Evolutionary conservation across 768 basidiomycete species (phyloP), one percentile per base, ranked within the genome.

Genomic region (Pulveroboletus ravenelii): DNA sequence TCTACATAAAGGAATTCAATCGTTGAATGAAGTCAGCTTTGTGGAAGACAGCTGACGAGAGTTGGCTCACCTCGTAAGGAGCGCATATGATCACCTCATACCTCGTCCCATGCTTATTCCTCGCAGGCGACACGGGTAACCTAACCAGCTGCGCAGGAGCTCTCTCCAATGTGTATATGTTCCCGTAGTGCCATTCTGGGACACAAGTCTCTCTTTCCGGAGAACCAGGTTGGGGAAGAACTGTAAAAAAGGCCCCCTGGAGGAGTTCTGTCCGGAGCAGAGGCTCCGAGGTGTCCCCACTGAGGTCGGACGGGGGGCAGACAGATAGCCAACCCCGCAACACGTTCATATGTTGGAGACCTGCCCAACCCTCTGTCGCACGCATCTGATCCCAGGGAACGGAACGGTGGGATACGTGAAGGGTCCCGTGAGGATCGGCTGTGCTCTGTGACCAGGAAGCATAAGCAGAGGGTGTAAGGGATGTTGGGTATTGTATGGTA

Each of bases 361-460:
- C 84, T 20, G 90, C 85, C 92, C 92, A 93, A 12, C 92, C 92
- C 67, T 91, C 87, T 2, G 85, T 83, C 23, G 77, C 72, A 12
- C 90, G 82, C 47, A 93, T 73, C 44, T 76, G 73, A 29, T 77
- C 65, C 92, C 64, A 80, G 79, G 85, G 77, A 51, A 87, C 74
- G 40, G 76, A 52, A 5, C 84, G 86, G 55, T 86, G 85, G 0
- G 81, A 78, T n/a, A 89, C 66, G n/a, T 70, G 62, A 15, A 92
- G 64, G 43, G 70, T 67, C 13, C 83, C 81, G 32, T 78, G 63
- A 1, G 59, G 51, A 45, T 68, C 68, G 25, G 78, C 67, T 5
- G 57, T 61, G 6, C 74, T 69, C 43, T 66, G 75, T 1, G 75
- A 71, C 87, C 88, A 90, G 3, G 69, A 71, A 3, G 84, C 82